These are phyloP conservation scores for Microbotryomycetes sp. DNA, from an alignment of 1,284 basidiomycete genomes.

Conservation along the genomic window DNA sequence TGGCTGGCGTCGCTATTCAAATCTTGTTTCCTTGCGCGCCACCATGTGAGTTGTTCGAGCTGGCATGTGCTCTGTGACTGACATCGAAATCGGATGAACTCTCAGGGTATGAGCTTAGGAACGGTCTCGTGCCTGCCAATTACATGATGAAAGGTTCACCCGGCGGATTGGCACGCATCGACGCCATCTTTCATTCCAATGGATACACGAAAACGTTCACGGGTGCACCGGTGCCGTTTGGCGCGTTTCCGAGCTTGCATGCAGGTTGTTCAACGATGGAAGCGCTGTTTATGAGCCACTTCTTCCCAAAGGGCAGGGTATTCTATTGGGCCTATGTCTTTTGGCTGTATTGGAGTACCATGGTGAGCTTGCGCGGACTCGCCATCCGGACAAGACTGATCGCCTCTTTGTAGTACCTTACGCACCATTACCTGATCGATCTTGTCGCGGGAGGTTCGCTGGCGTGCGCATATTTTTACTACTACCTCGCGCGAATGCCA, in stretches of 20 bases:
- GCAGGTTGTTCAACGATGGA: constrained; percentile 85
- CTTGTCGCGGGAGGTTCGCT: constrained; percentile 89
- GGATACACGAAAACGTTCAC: constrained; percentile 81
- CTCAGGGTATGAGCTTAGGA: constrained; percentile 91
- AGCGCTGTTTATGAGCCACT: constrained; percentile 87
- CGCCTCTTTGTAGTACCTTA: constrained; percentile 55
- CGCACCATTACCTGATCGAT: constrained; percentile 92
- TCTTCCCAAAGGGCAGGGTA: constrained; percentile 59
- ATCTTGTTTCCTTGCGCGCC: constrained; percentile 87
- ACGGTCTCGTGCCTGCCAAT: constrained; percentile 89
- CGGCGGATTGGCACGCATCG: constrained; percentile 87
- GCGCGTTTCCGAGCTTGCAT: constrained; percentile 92
- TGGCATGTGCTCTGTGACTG: neutral
- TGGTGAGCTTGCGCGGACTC: constrained; percentile 46
- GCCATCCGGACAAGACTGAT: too few species aligned
- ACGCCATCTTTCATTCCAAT: constrained; percentile 69
- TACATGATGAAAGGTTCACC: constrained; percentile 88
- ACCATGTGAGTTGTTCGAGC: constrained; percentile 56
- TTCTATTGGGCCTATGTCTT: constrained; percentile 68
- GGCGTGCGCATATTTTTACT: constrained; percentile 78
- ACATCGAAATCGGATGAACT: neutral
- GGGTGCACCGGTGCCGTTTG: constrained; percentile 86
- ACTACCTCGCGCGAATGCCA: constrained; percentile 46
- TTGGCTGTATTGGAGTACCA: constrained; percentile 95
- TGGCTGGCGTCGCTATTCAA: constrained; percentile 80